phyloP scores from a whole-genome alignment of 2,329 filamentous ascomycete species.

The Beauveria australis region DNA sequence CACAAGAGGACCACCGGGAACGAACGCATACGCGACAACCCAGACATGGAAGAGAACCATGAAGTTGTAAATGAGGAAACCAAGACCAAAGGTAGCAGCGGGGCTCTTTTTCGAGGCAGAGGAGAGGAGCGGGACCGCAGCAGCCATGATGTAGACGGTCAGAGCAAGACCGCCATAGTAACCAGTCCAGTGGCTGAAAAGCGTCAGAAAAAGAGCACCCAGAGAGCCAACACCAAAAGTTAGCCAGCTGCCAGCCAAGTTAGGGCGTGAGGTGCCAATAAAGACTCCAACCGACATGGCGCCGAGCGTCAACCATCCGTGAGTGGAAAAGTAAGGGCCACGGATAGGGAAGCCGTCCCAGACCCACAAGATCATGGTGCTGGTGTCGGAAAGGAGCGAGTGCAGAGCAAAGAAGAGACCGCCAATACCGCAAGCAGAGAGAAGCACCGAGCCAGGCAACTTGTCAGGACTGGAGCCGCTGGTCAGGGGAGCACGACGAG shows the following conservation, averaged over 20 bases:
- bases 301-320: constrained; percentile 77
- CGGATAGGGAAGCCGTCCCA: constrained; percentile 94
- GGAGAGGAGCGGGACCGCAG: constrained; percentile 65
- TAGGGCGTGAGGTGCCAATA: constrained; percentile 65
- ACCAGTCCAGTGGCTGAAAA: constrained; percentile 74
- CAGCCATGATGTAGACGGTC: constrained; percentile 73
- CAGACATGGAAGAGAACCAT: constrained; percentile 96
- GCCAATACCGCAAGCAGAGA: constrained; percentile 71
- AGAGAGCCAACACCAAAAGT: constrained; percentile 69
- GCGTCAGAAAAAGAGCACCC: constrained; percentile 71
- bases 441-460: constrained; percentile 55
- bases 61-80: constrained; percentile 87
- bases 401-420: constrained; percentile 85
- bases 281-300: constrained; percentile 79
- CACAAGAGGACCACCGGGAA: constrained; percentile 85
- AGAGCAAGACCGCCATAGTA: constrained; percentile 75
- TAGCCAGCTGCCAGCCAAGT: constrained; percentile 67
- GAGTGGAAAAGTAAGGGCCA: constrained; percentile 80
- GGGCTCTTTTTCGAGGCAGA: constrained; percentile 71
- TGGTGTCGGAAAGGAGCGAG: constrained; percentile 89
- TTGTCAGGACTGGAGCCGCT: constrained; percentile 26
- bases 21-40: constrained; percentile 97
- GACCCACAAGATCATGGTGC: constrained; percentile 97
- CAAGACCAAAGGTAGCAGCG: constrained; percentile 74
- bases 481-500: constrained; percentile 51